Percentiles rank a stretch among this genome's conserved stretches.
phyloP scores from a whole-genome alignment of 1,284 basidiomycete genomes.

The Lignosus rhinocerotis region DNA sequence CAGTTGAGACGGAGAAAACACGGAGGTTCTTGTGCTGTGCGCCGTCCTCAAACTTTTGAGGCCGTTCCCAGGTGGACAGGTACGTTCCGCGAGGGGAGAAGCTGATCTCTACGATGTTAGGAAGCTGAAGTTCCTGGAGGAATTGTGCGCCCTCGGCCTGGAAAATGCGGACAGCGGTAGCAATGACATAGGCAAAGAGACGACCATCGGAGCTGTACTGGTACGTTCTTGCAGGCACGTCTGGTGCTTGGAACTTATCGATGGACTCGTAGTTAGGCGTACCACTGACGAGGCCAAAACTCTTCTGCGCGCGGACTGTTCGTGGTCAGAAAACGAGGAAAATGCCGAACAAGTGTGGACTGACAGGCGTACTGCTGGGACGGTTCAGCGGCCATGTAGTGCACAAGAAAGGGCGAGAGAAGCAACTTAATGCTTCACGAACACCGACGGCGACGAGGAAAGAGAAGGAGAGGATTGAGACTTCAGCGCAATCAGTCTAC shows the following conservation, averaged over 20 bases:
- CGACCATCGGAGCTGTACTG: slow-evolving; percentile 89
- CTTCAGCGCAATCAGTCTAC: slow-evolving; percentile 13
- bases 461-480: slow-evolving; percentile 10
- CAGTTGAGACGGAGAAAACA: slow-evolving; percentile 81
- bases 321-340: slow-evolving; percentile 15
- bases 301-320: slow-evolving; percentile 91
- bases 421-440: slow-evolving; percentile 80
- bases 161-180: slow-evolving; percentile 76
- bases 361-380: slow-evolving; percentile 81
- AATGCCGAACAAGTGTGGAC: slow-evolving; percentile 34
- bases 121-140: slow-evolving; percentile 67
- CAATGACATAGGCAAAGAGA: slow-evolving; percentile 83
- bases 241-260: slow-evolving; percentile 66
- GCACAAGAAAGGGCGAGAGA: slow-evolving; percentile 40
- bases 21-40: slow-evolving; percentile 87
- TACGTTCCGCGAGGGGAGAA: slow-evolving; percentile 95
- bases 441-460: background rate
- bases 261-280: slow-evolving; percentile 76
- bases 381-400: slow-evolving; percentile 60
- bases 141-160: slow-evolving; percentile 75
- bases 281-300: slow-evolving; percentile 82
- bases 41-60: slow-evolving; percentile 80
- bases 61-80: slow-evolving; percentile 93
- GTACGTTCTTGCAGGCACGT: slow-evolving; percentile 72
- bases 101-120: slow-evolving; percentile 80